phyloP scores from a whole-genome alignment of 2,329 filamentous ascomycete species.

The Apiospora phragmitis region DNA sequence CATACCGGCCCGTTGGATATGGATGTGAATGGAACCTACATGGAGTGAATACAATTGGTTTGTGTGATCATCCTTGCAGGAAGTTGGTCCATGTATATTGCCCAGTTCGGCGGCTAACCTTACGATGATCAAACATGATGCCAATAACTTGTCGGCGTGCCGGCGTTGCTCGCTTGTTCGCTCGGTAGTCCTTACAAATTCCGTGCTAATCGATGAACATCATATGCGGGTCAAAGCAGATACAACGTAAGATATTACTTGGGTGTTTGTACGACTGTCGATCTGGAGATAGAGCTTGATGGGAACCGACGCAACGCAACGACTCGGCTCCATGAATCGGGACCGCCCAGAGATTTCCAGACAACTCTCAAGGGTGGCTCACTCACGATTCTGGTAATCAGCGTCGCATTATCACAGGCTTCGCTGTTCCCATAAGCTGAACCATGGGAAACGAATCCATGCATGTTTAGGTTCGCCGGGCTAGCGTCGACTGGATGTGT shows the following conservation, averaged over 20 bases:
- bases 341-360: not conserved
- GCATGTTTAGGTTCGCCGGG: not conserved
- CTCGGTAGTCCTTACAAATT: not conserved
- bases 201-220: not conserved
- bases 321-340: not conserved
- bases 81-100: not conserved
- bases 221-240: not conserved
- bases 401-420: not conserved
- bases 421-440: slow-evolving; percentile 2
- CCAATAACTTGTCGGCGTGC: not conserved
- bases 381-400: not conserved
- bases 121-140: not conserved
- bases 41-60: not conserved
- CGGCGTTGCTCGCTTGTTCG: not conserved
- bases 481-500: slow-evolving; percentile 1
- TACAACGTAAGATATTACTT: not conserved
- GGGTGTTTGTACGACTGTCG: not conserved
- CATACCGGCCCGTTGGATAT: not conserved
- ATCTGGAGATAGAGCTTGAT: not conserved
- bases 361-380: not conserved
- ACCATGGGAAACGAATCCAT: not conserved
- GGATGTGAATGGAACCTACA: not conserved
- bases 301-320: not conserved
- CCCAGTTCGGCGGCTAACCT: slow-evolving; percentile 4
- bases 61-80: not conserved